Conservation (phyloP, 441 rosid genomes). For the Kokia cookei region DNA sequence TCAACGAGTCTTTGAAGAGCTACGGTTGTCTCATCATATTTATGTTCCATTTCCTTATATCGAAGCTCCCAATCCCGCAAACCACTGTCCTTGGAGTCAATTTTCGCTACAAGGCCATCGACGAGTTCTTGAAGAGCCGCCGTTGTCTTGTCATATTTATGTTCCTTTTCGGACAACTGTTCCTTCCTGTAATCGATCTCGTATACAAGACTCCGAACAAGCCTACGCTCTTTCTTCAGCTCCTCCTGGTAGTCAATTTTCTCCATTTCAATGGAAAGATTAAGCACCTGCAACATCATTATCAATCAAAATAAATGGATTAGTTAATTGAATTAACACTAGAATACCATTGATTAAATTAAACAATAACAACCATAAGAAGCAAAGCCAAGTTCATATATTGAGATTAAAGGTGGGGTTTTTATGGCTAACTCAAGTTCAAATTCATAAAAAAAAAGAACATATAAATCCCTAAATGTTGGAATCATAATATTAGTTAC, state of each 20-base stretch:
- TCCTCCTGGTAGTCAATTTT: neutral
- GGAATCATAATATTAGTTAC: too few species aligned
- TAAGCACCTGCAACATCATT: neutral
- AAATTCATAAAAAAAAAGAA: too few species aligned
- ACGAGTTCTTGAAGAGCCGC: neutral
- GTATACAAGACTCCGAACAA: slow-evolving; percentile 1
- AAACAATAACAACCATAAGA: neutral
- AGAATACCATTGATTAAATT: neutral
- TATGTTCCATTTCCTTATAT: too few species aligned
- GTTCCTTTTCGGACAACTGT: slow-evolving; percentile 9
- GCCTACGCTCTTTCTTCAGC: slow-evolving; percentile 2
- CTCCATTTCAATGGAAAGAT: neutral
- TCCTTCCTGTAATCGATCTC: slow-evolving; percentile 20
- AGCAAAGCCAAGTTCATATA: neutral
- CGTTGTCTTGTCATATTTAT: neutral
- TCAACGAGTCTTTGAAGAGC: neutral
- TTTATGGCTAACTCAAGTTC: neutral
- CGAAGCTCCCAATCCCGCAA: neutral
- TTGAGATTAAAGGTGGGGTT: neutral
- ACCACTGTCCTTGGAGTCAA: neutral
- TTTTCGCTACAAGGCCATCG: slow-evolving; percentile 1
- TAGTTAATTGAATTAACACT: neutral
- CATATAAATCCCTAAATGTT: too few species aligned
- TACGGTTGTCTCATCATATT: neutral
- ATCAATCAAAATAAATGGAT: neutral